Percentiles rank a stretch among this genome's conserved stretches.
phyloP scores from a whole-genome alignment of 495 filamentous ascomycete genomes.

The Copromyces sp. region DNA sequence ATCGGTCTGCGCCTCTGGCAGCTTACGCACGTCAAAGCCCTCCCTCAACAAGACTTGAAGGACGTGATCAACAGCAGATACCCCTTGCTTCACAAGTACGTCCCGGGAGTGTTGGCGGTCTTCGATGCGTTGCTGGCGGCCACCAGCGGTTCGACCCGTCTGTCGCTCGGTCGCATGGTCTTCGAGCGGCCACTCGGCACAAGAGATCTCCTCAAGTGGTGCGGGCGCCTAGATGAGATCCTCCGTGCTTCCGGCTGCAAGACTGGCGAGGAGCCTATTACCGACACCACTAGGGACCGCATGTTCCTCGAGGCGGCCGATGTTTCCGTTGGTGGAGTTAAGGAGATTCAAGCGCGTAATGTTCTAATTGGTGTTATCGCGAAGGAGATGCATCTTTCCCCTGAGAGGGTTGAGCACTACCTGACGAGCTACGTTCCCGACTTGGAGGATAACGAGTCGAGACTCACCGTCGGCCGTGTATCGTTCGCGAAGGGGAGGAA shows the following conservation, averaged over 20 bases:
- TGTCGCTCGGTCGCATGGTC: conserved; percentile 43
- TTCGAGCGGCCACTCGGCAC: conserved; percentile 55
- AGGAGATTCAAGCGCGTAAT: conserved; percentile 50
- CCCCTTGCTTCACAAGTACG: conserved; percentile 57
- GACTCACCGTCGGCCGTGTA: conserved; percentile 58
- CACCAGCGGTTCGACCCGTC: conserved; percentile 40
- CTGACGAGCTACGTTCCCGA: conserved; percentile 56
- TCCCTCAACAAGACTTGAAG: conserved; percentile 58
- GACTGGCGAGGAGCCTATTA: conserved; percentile 64
- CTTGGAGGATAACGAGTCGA: conserved; percentile 46
- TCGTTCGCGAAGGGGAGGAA: conserved; percentile 39
- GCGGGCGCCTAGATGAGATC: conserved; percentile 56
- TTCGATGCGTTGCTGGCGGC: conserved; percentile 55
- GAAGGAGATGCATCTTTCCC: conserved; percentile 73
- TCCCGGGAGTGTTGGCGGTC: conserved; percentile 61
- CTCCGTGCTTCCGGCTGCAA: conserved; percentile 49
- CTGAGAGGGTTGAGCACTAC: conserved; percentile 63
- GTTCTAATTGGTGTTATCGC: conserved; percentile 60
- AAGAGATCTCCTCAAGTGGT: conserved; percentile 85
- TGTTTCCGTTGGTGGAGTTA: conserved; percentile 71
- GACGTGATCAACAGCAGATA: conserved; percentile 61
- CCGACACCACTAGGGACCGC: conserved; percentile 60
- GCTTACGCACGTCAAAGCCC: conserved; percentile 54
- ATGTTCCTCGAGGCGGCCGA: conserved; percentile 89
- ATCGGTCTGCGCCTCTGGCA: conserved; percentile 80